Conservation (phyloP, 2,329 filamentous ascomycete species). For the Cryphonectria parasitica region DNA sequence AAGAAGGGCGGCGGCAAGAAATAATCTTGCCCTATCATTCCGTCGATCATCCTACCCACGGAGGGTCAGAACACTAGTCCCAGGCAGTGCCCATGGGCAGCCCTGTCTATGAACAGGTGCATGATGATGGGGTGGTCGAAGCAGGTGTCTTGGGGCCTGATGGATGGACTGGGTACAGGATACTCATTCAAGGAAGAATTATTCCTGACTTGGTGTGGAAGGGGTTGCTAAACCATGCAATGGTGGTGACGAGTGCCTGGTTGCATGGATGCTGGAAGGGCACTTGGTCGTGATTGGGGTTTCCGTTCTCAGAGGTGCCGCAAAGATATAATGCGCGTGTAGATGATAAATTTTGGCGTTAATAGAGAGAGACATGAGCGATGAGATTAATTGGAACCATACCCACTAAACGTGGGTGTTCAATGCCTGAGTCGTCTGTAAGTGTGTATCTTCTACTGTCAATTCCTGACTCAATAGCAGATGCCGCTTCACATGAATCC, state of each 20-base stretch:
- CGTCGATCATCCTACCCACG: neutral
- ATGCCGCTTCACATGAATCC: neutral
- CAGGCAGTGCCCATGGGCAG: neutral
- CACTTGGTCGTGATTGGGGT: neutral
- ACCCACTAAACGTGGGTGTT: neutral
- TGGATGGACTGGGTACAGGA: neutral
- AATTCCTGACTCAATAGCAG: neutral
- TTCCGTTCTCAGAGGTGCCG: neutral
- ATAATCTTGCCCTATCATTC: neutral
- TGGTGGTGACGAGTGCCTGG: neutral
- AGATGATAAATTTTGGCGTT: constrained; percentile 13
- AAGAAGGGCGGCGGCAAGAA: constrained; percentile 30
- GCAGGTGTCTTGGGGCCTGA: constrained; percentile 1
- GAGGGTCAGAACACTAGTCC: neutral
- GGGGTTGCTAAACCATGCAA: neutral
- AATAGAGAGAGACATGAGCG: constrained; percentile 8
- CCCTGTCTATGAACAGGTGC: neutral
- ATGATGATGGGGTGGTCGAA: neutral
- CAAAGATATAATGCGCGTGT: constrained; percentile 6
- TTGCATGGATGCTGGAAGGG: neutral
- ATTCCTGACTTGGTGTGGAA: neutral
- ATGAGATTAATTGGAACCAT: neutral
- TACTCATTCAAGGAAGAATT: neutral
- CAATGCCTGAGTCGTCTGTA: neutral
- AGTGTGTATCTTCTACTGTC: neutral